phyloP scores from a whole-genome alignment of 2,329 filamentous ascomycete genomes.

The Grosmannia penicillata region DNA sequence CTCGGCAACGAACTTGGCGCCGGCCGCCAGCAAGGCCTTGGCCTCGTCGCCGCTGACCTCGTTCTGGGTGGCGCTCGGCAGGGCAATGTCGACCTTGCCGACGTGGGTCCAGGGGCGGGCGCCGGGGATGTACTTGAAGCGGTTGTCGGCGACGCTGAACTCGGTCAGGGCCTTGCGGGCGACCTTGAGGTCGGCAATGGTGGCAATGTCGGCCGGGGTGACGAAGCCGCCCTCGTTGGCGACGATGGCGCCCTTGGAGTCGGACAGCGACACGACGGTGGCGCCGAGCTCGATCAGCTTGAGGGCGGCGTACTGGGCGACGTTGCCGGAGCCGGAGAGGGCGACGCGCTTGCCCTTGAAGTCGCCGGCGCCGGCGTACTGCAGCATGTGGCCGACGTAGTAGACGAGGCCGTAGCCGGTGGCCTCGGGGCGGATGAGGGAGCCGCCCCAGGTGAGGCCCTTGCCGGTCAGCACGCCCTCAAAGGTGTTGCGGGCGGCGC shows the following conservation, averaged over 20 bases:
- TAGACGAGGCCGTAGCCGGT: slow-evolving; percentile 95
- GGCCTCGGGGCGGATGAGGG: slow-evolving; percentile 82
- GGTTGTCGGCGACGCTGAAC: slow-evolving; percentile 43
- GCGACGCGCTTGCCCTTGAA: slow-evolving; percentile 88
- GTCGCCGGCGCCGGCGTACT: slow-evolving; percentile 71
- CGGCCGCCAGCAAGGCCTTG: slow-evolving; percentile 59
- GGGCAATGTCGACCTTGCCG: slow-evolving; percentile 76
- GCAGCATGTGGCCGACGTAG: slow-evolving; percentile 92
- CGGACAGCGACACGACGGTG: slow-evolving; percentile 82
- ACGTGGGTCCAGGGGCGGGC: slow-evolving; percentile 86
- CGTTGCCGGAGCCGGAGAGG: slow-evolving; percentile 94
- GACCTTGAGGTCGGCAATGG: slow-evolving; percentile 77
- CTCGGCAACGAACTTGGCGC: slow-evolving; percentile 79
- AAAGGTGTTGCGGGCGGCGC: slow-evolving; percentile 75
- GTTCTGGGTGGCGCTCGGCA: slow-evolving; percentile 93
- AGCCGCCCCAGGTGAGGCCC: slow-evolving; percentile 84
- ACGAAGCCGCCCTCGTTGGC: slow-evolving; percentile 53
- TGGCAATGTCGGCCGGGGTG: slow-evolving; percentile 62
- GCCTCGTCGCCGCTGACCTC: slow-evolving; percentile 91
- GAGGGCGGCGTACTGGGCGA: slow-evolving; percentile 91
- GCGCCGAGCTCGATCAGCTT: slow-evolving; percentile 94
- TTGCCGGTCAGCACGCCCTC: slow-evolving; percentile 95
- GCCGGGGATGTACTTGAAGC: slow-evolving; percentile 76
- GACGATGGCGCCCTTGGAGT: slow-evolving; percentile 76
- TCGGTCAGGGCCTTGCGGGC: slow-evolving; percentile 69